These are phyloP conservation scores for Collybiopsis luxurians DNA, from an alignment of 768 basidiomycete genomes.

Conservation along the genomic window DNA sequence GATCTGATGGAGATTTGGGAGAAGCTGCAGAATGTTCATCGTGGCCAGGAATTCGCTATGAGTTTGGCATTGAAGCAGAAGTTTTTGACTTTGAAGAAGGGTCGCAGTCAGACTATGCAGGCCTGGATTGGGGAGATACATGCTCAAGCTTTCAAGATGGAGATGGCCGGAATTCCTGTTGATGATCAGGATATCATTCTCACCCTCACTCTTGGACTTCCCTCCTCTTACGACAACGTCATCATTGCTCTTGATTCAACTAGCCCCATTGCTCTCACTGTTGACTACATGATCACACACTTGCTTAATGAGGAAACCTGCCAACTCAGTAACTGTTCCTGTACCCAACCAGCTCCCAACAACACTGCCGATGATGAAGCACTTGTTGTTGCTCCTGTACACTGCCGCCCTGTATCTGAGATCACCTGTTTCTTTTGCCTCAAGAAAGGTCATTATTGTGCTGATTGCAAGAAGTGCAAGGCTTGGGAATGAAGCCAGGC, in stretches of 20 bases:
- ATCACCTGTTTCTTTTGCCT: neutral
- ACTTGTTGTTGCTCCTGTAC: neutral
- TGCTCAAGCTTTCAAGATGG: slow-evolving; percentile 8
- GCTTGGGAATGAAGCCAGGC: too few species aligned
- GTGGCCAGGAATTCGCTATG: slow-evolving; percentile 6
- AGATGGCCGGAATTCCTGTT: slow-evolving; percentile 7
- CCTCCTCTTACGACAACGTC: slow-evolving; percentile 1
- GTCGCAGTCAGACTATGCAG: slow-evolving; percentile 7
- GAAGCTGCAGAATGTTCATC: slow-evolving; percentile 7
- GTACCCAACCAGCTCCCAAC: neutral
- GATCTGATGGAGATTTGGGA: slow-evolving; percentile 8
- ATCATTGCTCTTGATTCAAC: neutral
- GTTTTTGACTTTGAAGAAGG: slow-evolving; percentile 11
- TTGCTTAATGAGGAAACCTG: neutral
- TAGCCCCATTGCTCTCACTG: neutral
- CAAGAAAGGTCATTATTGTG: too few species aligned
- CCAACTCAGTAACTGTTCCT: neutral
- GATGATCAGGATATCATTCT: slow-evolving; percentile 10
- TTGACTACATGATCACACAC: neutral
- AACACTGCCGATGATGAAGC: neutral
- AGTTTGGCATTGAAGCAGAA: slow-evolving; percentile 2
- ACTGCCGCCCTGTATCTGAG: neutral
- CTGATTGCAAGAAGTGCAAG: too few species aligned
- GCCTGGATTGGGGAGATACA: slow-evolving; percentile 12
- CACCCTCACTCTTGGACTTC: slow-evolving; percentile 9